phyloP scores from a whole-genome alignment of 2,329 filamentous ascomycete species.

The Chaetoscypha palmicola region DNA sequence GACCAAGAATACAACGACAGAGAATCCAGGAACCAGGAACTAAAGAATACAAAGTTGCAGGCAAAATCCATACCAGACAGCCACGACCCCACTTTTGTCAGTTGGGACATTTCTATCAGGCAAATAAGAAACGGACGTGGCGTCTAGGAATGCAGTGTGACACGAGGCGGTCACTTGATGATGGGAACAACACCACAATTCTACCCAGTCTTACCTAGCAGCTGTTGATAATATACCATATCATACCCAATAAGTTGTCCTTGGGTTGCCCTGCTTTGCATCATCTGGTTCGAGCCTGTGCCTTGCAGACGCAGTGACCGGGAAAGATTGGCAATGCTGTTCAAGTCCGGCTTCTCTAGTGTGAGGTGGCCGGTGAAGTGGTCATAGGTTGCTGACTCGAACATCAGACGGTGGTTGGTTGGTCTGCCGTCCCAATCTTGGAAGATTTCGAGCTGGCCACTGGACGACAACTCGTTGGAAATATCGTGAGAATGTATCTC shows the following conservation, averaged over 20 bases:
- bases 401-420: conserved; percentile 4
- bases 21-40: conserved; percentile 10
- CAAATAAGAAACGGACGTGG: not conserved
- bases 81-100: no score
- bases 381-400: conserved; percentile 4
- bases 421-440: conserved; percentile 4
- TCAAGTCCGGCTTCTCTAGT: not conserved
- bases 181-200: not conserved
- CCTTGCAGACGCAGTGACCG: conserved; percentile 16
- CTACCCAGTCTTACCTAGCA: conserved; percentile 10
- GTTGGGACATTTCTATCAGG: not conserved
- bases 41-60: conserved; percentile 2
- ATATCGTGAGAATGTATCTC: not conserved
- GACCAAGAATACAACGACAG: not conserved
- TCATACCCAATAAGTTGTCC: conserved; percentile 1
- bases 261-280: conserved; percentile 5
- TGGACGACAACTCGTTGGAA: not conserved
- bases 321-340: not conserved
- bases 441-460: not conserved
- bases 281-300: conserved; percentile 14
- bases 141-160: conserved; percentile 3
- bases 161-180: conserved; percentile 7
- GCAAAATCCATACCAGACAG: not conserved
- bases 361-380: conserved; percentile 4
- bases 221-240: not conserved